Conservation (phyloP, 1,284 basidiomycete species). For the Trametes pubescens region DNA sequence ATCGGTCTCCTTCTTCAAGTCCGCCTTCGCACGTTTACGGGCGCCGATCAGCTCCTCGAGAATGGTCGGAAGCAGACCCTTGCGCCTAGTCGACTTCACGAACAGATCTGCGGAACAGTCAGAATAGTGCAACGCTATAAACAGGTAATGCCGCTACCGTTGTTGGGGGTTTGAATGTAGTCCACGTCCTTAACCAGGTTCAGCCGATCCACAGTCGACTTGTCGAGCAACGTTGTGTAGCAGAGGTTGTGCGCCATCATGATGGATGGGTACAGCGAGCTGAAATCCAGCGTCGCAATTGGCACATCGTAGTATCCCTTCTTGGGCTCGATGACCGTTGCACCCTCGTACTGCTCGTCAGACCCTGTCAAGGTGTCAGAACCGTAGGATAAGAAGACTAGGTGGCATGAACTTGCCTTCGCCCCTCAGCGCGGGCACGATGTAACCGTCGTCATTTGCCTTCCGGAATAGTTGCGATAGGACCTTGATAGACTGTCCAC, state of each 20-base stretch:
- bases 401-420: constrained; percentile 63
- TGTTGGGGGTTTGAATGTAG: constrained; percentile 91
- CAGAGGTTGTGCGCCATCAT: constrained; percentile 99
- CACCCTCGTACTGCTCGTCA: constrained; percentile 97
- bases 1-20: constrained; percentile 94
- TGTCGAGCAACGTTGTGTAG: constrained; percentile 92
- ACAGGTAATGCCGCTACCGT: constrained; percentile 79
- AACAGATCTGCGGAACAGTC: constrained; percentile 76
- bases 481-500: constrained; percentile 97
- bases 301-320: constrained; percentile 95
- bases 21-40: constrained; percentile 91
- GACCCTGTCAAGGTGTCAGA: constrained; percentile 56
- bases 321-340: constrained; percentile 95
- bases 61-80: constrained; percentile 90
- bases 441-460: constrained; percentile 88
- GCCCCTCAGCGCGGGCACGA: constrained; percentile 83
- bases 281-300: constrained; percentile 97
- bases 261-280: constrained; percentile 96
- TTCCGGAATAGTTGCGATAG: constrained; percentile 92
- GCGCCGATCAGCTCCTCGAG: constrained; percentile 92
- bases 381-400: not conserved
- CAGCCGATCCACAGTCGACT: constrained; percentile 78
- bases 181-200: constrained; percentile 85
- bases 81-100: constrained; percentile 74
- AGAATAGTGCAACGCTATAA: not conserved